phyloP scores from a whole-genome alignment of 441 rosid genomes.

The Syzygium malaccense region DNA sequence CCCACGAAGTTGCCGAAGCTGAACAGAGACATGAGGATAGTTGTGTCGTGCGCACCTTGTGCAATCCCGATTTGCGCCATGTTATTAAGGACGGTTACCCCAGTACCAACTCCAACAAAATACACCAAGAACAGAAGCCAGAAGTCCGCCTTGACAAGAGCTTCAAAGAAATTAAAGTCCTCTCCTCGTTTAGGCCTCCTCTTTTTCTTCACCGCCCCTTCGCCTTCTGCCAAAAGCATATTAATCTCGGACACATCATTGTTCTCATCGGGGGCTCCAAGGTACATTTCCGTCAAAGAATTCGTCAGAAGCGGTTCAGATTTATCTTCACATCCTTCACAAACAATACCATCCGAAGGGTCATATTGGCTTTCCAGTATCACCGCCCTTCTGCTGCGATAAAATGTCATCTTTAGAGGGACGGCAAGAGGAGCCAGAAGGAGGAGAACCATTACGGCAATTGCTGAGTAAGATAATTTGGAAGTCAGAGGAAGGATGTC shows the following conservation, averaged over 20 bases:
- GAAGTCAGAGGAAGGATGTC: constrained; percentile 12
- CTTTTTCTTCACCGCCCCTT: constrained; percentile 42
- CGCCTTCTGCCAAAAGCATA: constrained; percentile 39
- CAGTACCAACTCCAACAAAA: constrained; percentile 41
- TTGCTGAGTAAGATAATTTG: constrained; percentile 12
- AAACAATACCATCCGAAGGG: background rate
- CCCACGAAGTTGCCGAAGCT: constrained; percentile 42
- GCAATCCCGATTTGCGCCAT: constrained; percentile 47
- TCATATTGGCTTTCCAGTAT: constrained; percentile 3
- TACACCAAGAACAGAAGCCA: constrained; percentile 43
- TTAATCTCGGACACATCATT: constrained; percentile 27
- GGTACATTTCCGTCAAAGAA: constrained; percentile 7
- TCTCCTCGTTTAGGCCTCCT: constrained; percentile 44
- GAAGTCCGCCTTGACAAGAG: constrained; percentile 40
- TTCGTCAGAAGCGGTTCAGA: constrained; percentile 25
- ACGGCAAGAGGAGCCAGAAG: constrained; percentile 35
- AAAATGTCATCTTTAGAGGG: constrained; percentile 37
- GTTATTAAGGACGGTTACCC: constrained; percentile 40
- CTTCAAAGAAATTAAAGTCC: constrained; percentile 34
- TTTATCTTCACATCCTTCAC: constrained; percentile 16
- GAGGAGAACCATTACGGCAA: constrained; percentile 23
- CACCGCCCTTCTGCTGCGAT: constrained; percentile 10
- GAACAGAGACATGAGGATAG: constrained; percentile 31
- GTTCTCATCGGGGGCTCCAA: constrained; percentile 21
- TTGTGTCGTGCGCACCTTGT: constrained; percentile 24